Evolutionary conservation across 768 basidiomycete genomes (phyloP).

Genomic region (Psilocybe sp.): DNA sequence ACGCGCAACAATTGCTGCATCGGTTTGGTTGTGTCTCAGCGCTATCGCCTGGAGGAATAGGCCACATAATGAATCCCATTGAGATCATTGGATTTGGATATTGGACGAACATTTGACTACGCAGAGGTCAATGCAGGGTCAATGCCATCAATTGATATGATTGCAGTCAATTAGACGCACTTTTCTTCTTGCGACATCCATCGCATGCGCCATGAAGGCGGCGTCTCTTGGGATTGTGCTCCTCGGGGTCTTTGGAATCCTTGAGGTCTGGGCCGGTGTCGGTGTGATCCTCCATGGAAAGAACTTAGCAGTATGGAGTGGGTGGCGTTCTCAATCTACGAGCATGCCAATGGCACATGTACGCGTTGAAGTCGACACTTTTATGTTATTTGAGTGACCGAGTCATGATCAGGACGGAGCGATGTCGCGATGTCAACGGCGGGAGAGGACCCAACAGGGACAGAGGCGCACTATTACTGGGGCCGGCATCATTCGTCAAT

Average conservation of each 20-base stretch:
- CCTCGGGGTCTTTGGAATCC: background rate
- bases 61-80: background rate
- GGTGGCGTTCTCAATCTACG: too few relatives aligned
- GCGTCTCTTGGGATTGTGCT: slow-evolving; percentile 2
- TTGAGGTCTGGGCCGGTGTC: background rate
- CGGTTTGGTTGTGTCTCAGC: slow-evolving; percentile 49
- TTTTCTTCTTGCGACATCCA: slow-evolving; percentile 4
- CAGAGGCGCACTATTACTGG: too few relatives aligned
- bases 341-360: too few relatives aligned
- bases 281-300: too few relatives aligned
- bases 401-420: too few relatives aligned
- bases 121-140: background rate
- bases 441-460: too few relatives aligned
- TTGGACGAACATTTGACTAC: background rate
- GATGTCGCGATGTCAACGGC: too few relatives aligned
- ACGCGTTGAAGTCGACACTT: too few relatives aligned
- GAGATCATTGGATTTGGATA: background rate
- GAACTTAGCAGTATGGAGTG: too few relatives aligned
- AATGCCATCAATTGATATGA: too few relatives aligned
- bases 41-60: slow-evolving; percentile 46
- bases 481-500: too few relatives aligned
- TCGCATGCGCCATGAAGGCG: slow-evolving; percentile 6
- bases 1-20: slow-evolving; percentile 54
- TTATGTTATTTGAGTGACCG: too few relatives aligned
- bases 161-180: background rate